These are phyloP conservation scores for Pistacia integerrima DNA, from an alignment of 345 rosid genomes.

Conservation along the genomic window DNA sequence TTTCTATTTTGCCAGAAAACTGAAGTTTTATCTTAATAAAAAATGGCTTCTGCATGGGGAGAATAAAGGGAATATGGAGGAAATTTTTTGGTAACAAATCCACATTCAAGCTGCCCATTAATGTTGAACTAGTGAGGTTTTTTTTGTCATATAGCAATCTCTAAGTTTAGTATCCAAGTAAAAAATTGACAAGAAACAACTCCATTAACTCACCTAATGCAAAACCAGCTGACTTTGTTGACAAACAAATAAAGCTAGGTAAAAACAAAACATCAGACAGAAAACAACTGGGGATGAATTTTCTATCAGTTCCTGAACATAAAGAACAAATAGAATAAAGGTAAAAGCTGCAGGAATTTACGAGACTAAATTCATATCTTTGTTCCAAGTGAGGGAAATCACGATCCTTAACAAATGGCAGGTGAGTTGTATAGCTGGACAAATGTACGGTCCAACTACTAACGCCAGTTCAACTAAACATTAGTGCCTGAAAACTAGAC, in stretches of 20 bases:
- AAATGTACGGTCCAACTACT: conserved; percentile 30
- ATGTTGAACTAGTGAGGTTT: background rate
- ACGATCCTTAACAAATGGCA: conserved; percentile 29
- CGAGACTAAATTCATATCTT: too few relatives aligned
- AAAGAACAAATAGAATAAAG: background rate
- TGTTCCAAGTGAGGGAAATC: background rate
- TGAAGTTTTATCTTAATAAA: too few relatives aligned
- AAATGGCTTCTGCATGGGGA: too few relatives aligned
- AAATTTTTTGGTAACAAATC: too few relatives aligned
- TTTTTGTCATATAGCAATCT: background rate
- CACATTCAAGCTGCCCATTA: too few relatives aligned
- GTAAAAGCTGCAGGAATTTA: too few relatives aligned
- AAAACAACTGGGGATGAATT: background rate
- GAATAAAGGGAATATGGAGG: too few relatives aligned
- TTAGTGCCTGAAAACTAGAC: background rate
- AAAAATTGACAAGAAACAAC: background rate
- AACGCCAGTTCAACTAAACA: background rate
- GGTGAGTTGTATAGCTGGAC: conserved; percentile 23
- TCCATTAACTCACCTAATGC: conserved; percentile 13
- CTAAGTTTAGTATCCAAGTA: background rate
- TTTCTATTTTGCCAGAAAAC: too few relatives aligned
- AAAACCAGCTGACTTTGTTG: background rate
- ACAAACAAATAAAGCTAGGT: background rate
- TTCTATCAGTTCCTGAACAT: background rate
- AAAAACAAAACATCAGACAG: background rate